Percentiles rank a stretch among this genome's conserved stretches.
These are phyloP conservation scores for Porogramme epimiltina DNA, from an alignment of 1,284 basidiomycete species.

Conservation along the genomic window DNA sequence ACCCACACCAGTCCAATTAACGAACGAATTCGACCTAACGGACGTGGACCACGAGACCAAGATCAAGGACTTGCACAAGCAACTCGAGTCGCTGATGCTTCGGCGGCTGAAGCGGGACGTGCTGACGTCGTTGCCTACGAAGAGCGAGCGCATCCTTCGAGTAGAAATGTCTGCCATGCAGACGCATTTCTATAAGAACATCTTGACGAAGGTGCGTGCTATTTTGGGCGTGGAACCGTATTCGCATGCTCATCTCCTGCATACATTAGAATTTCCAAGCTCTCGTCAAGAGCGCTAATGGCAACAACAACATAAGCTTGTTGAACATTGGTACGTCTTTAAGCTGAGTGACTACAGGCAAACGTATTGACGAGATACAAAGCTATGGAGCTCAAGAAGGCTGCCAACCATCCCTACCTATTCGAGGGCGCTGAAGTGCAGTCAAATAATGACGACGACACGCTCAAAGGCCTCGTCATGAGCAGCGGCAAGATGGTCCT, in stretches of 20 bases:
- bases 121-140: slow-evolving; percentile 95
- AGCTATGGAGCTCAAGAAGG: slow-evolving; percentile 97
- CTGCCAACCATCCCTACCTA: slow-evolving; percentile 96
- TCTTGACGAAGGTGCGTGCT: slow-evolving; percentile 81
- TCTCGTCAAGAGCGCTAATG: slow-evolving; percentile 85
- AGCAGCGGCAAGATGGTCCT: slow-evolving; percentile 98
- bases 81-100: slow-evolving; percentile 95
- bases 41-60: slow-evolving; percentile 93
- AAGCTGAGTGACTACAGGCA: not conserved
- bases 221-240: slow-evolving; percentile 1
- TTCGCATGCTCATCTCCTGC: slow-evolving; percentile 6
- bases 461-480: slow-evolving; percentile 95
- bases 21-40: slow-evolving; percentile 93
- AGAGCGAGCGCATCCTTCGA: slow-evolving; percentile 96
- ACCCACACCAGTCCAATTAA: slow-evolving; percentile 46
- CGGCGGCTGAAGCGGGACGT: slow-evolving; percentile 96
- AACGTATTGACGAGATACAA: slow-evolving; percentile 3
- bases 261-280: slow-evolving; percentile 85
- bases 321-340: slow-evolving; percentile 81
- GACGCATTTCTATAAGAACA: slow-evolving; percentile 99
- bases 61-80: slow-evolving; percentile 93
- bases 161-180: slow-evolving; percentile 98
- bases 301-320: slow-evolving; percentile 86
- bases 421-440: slow-evolving; percentile 94
- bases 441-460: slow-evolving; percentile 80